phyloP scores from a whole-genome alignment of 164 flowering plant species.

The Magnolia kwangsiensis region DNA sequence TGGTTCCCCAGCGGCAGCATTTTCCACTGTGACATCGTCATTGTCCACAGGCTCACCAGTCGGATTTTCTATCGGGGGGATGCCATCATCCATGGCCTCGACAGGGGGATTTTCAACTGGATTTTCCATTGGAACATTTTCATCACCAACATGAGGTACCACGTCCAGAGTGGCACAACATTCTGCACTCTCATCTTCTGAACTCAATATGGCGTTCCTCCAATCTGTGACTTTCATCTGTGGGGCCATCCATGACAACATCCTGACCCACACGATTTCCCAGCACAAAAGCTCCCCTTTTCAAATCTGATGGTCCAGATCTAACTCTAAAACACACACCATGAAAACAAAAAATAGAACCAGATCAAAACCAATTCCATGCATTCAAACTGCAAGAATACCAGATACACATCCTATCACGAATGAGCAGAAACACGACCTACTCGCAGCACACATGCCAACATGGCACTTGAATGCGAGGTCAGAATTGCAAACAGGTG shows the following conservation, averaged over 20 bases:
- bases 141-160: background rate
- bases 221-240: slow-evolving; percentile 5
- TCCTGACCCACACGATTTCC: background rate
- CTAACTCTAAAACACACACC: background rate
- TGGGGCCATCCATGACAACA: slow-evolving; percentile 10
- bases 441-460: no score
- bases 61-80: slow-evolving; percentile 7
- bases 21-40: background rate
- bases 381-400: background rate
- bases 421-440: background rate
- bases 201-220: background rate
- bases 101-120: background rate
- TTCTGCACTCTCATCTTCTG: background rate
- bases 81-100: background rate
- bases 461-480: no score
- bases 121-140: slow-evolving; percentile 1
- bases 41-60: background rate
- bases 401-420: background rate
- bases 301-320: background rate
- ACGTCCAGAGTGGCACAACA: background rate
- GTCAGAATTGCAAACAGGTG: no score
- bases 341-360: background rate
- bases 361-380: background rate
- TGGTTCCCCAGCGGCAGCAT: background rate
- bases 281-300: background rate